Percentiles rank a stretch among this genome's conserved stretches.
Conservation (phyloP, 2,329 filamentous ascomycete genomes). For the Madurella fahalii region DNA sequence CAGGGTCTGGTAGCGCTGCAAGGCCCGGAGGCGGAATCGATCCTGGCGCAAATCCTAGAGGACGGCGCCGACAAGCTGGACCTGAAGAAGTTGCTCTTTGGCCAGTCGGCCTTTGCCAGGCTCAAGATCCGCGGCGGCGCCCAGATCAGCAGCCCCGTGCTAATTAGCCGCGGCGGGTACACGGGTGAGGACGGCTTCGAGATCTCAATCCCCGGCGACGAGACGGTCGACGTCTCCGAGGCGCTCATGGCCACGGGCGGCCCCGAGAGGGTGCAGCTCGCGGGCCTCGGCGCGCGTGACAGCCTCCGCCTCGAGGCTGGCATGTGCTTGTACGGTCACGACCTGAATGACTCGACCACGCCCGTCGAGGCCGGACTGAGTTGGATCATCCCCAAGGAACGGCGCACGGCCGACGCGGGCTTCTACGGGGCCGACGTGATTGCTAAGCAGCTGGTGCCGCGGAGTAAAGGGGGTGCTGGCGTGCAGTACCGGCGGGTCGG, state of each 20-base stretch:
- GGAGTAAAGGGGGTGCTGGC: conserved; percentile 66
- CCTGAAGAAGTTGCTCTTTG: conserved; percentile 74
- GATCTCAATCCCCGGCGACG: conserved; percentile 72
- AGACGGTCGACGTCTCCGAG: conserved; percentile 63
- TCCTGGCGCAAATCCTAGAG: conserved; percentile 60
- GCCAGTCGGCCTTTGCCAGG: conserved; percentile 63
- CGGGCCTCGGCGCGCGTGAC: conserved; percentile 86
- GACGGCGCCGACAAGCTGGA: conserved; percentile 47
- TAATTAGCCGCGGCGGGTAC: conserved; percentile 88
- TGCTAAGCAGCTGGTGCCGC: conserved; percentile 68
- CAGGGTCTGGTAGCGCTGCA: conserved; percentile 85
- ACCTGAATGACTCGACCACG: conserved; percentile 74
- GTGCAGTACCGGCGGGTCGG: conserved; percentile 73
- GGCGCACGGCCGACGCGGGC: conserved; percentile 60
- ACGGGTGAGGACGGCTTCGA: conserved; percentile 99
- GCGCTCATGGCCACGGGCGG: conserved; percentile 64
- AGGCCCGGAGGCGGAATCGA: conserved; percentile 69
- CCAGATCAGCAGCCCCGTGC: conserved; percentile 42
- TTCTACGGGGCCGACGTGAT: conserved; percentile 84
- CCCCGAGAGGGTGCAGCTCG: conserved; percentile 63
- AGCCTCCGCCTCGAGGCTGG: conserved; percentile 91
- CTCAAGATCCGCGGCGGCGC: conserved; percentile 56
- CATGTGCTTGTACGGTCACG: conserved; percentile 99
- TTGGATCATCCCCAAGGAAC: conserved; percentile 83
- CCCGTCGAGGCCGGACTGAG: conserved; percentile 53